Evolutionary conservation across 306 rosid genomes (phyloP), one percentile per base, ranked within the genome.

Genomic region (Sophora flavescens): DNA sequence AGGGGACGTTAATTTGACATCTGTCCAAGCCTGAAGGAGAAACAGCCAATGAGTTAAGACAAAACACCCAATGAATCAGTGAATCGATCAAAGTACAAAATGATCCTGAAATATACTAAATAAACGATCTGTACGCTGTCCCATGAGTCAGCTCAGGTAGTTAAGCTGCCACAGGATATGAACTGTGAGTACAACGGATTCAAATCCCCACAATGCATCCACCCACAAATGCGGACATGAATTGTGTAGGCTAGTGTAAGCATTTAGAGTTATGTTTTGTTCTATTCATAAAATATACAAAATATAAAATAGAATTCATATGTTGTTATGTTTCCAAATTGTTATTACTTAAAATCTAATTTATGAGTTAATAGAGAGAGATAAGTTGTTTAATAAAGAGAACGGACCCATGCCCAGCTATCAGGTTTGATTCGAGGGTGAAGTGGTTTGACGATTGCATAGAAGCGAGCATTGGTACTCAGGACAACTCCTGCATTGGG

Each of bases 1-100:
- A 48, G 99, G 99, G 75, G 99, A 90, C 18, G 93, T 89, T 80
- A 95, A 82, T 80, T 83, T 90, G 54, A 95, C 86, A 82, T 95
- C 99, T 2, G 96, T 70, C 97, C 97, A 95, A 60, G 87, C 85
- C 98, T 92, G 90, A 72, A 79, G 52, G 70, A 48, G 15, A 56
- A 33, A 15, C 5, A 62, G 57, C 12, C 45, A 42, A 60, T 35
- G 15, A 70, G 57, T 38, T 2, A 9, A 6, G 16, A 42, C 42
- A 11, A 44, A 10, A 44, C 9, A 8, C n/a, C 50, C 5, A 22
- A 22, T 22, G 22, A 22, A 22, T 22, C 22, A 22, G 1, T 1
- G 0, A 78, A 68, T 15, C 15, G 30, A 32, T 10, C 42, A 28
- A 35, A 41, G 6, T n/a, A 58, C 52, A 16, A 68, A 42, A 48